These are phyloP conservation scores for Gastrolobium villosum DNA, from an alignment of 306 rosid genomes.

Conservation along the genomic window DNA sequence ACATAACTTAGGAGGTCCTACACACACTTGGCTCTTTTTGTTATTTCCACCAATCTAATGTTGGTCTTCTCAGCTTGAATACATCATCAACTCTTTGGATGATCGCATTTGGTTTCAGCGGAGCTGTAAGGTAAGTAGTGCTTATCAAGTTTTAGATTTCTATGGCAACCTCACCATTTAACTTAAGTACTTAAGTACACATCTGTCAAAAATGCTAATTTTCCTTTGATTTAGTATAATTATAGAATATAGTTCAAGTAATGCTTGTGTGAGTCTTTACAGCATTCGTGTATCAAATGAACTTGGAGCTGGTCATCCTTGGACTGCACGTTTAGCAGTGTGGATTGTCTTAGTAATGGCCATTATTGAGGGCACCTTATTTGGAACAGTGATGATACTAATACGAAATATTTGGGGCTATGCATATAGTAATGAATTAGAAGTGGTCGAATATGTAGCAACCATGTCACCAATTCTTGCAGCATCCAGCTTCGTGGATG, in stretches of 20 bases:
- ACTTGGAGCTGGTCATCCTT: slow-evolving; percentile 73
- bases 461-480: slow-evolving; percentile 74
- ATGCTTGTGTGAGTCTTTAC: slow-evolving; percentile 6
- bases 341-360: slow-evolving; percentile 57
- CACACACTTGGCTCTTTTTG: neutral
- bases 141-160: neutral
- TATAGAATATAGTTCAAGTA: neutral
- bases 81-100: slow-evolving; percentile 69
- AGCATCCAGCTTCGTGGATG: slow-evolving; percentile 65
- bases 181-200: neutral
- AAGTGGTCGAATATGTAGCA: slow-evolving; percentile 70
- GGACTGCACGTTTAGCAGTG: slow-evolving; percentile 66
- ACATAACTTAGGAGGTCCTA: neutral
- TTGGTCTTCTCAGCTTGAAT: slow-evolving; percentile 54
- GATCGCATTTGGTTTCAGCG: slow-evolving; percentile 77
- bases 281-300: slow-evolving; percentile 82
- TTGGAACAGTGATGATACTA: slow-evolving; percentile 56
- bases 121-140: slow-evolving; percentile 70
- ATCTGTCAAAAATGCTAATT: neutral
- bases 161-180: neutral
- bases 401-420: slow-evolving; percentile 73
- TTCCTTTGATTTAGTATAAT: neutral
- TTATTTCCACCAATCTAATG: slow-evolving; percentile 8
- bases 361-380: slow-evolving; percentile 53
- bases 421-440: slow-evolving; percentile 63